Evolutionary conservation across 1,139 yeast species (phyloP).

Genomic region (Candida frijolesensis): DNA sequence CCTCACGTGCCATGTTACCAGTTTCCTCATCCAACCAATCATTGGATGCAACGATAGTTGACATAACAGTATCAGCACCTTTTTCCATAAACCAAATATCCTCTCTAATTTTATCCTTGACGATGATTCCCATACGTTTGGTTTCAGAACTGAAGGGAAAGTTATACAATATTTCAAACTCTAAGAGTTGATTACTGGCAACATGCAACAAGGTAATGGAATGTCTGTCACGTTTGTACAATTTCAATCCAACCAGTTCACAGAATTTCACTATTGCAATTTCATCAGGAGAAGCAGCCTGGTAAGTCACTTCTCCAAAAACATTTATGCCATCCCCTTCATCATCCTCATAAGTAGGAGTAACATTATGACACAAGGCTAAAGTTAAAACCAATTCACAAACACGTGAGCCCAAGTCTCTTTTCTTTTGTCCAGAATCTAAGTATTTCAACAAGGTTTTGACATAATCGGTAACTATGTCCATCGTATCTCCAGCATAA

Average conservation of each 20-base stretch:
- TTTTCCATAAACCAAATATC: conserved; percentile 86
- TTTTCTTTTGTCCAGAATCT: conserved; percentile 31
- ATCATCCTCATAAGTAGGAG: conserved; percentile 39
- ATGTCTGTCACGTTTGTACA: conserved; percentile 79
- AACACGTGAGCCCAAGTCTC: conserved; percentile 72
- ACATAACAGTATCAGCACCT: conserved; percentile 98
- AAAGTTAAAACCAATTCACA: conserved; percentile 79
- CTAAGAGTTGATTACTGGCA: conserved; percentile 52
- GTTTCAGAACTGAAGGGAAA: conserved; percentile 97
- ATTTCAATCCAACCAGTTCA: conserved; percentile 77
- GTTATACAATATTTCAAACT: conserved; percentile 72
- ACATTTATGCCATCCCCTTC: conserved; percentile 11
- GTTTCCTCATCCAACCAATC: conserved; percentile 99
- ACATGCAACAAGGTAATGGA: conserved; percentile 69
- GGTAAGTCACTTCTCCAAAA: conserved; percentile 57
- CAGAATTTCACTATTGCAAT: conserved; percentile 95
- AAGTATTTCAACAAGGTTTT: conserved; percentile 26
- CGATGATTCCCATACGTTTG: conserved; percentile 93
- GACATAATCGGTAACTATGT: conserved; percentile 77
- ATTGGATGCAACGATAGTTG: conserved; percentile 75
- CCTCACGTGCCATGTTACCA: conserved; percentile 97
- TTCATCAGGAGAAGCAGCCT: conserved; percentile 99
- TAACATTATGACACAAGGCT: conserved; percentile 94
- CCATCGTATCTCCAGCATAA: conserved; percentile 90
- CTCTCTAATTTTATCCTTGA: conserved; percentile 60